Evolutionary conservation across 192 early-diverging fungal genomes (phyloP).

Genomic region (Linnemannia hyalina): DNA sequence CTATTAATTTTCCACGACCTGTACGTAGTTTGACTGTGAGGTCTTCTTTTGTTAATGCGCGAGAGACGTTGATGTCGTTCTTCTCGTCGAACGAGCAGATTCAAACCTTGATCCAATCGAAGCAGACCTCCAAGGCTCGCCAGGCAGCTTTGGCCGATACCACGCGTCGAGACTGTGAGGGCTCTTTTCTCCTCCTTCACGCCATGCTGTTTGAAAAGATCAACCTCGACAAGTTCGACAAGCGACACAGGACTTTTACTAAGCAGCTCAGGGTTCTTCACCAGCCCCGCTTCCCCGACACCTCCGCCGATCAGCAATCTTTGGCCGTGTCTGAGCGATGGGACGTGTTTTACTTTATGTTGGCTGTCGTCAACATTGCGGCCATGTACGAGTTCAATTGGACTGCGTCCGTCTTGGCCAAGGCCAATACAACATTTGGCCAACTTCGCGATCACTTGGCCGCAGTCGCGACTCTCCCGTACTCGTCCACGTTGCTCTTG

Average conservation of each 20-base stretch:
- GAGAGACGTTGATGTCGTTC: conserved; percentile 63
- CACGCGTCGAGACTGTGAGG: conserved; percentile 39
- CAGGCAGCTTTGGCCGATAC: conserved; percentile 15
- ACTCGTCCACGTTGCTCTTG: conserved; percentile 52
- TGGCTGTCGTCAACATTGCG: conserved; percentile 61
- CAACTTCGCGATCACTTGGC: conserved; percentile 25
- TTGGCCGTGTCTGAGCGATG: conserved; percentile 7
- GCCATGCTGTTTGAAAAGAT: conserved; percentile 73
- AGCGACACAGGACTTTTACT: conserved; percentile 34
- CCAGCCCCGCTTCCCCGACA: not conserved
- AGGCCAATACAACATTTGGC: conserved; percentile 27
- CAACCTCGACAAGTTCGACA: conserved; percentile 65
- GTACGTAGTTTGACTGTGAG: conserved; percentile 62
- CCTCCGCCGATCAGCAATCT: not conserved
- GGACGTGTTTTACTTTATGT: conserved; percentile 63
- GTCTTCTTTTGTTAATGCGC: conserved; percentile 63
- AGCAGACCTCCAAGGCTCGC: conserved; percentile 34
- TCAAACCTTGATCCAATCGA: conserved; percentile 21
- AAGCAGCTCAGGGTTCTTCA: conserved; percentile 36
- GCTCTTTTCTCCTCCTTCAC: conserved; percentile 62
- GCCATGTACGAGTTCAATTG: conserved; percentile 64
- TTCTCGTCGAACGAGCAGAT: conserved; percentile 65
- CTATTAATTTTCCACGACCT: not conserved
- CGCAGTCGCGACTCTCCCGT: conserved; percentile 41
- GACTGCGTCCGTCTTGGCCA: conserved; percentile 42